Evolutionary conservation across 768 basidiomycete genomes (phyloP).

Genomic region (Hirschioporus abietinus): DNA sequence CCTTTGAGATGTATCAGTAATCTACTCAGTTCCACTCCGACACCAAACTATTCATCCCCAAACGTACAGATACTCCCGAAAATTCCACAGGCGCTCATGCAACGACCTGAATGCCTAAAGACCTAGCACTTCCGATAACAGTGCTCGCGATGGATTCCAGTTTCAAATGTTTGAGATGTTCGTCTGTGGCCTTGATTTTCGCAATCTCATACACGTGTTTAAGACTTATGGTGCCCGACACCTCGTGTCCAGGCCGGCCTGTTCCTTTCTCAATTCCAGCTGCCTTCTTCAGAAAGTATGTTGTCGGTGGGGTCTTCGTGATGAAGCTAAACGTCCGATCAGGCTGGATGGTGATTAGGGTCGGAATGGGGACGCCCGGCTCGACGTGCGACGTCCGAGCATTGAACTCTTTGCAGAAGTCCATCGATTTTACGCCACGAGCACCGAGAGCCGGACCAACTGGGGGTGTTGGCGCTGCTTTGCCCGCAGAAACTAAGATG

Average conservation of each 20-base stretch:
- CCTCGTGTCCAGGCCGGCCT: conserved; percentile 73
- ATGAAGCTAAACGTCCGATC: conserved; percentile 94
- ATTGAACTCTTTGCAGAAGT: conserved; percentile 99
- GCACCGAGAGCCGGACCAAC: conserved; percentile 97
- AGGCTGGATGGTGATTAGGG: conserved; percentile 88
- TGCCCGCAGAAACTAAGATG: conserved; percentile 85
- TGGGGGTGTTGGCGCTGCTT: conserved; percentile 93
- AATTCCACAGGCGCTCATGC: conserved; percentile 45
- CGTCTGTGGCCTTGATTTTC: conserved; percentile 91
- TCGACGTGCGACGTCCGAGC: conserved; percentile 89
- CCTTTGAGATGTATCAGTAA: background rate
- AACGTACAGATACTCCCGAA: background rate
- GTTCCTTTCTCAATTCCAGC: conserved; percentile 89
- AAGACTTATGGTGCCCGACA: conserved; percentile 76
- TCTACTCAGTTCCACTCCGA: background rate
- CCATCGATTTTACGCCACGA: conserved; percentile 98
- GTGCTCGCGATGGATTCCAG: conserved; percentile 86
- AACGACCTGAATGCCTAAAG: conserved; percentile 85
- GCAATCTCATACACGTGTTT: conserved; percentile 99
- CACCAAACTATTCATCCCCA: background rate
- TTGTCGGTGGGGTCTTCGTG: conserved; percentile 85
- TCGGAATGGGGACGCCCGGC: conserved; percentile 83
- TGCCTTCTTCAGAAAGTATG: conserved; percentile 88
- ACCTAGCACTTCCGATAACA: conserved; percentile 84
- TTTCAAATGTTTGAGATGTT: conserved; percentile 79